phyloP scores from a whole-genome alignment of 2,329 filamentous ascomycete species.

The Exophiala spinifera region DNA sequence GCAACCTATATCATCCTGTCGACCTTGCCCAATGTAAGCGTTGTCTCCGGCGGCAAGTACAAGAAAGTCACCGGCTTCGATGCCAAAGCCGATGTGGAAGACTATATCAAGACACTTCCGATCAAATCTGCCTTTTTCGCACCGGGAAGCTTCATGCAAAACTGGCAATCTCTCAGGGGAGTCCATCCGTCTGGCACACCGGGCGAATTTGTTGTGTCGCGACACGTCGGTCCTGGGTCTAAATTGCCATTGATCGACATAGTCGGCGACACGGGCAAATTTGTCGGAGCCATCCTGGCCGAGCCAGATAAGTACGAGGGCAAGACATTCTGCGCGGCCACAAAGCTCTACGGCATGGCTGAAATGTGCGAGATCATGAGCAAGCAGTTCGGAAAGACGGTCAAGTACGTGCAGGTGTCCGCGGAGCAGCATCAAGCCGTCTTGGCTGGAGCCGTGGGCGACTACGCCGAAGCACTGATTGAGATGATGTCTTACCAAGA shows the following conservation, averaged over 20 bases:
- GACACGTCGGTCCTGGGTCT: conserved; percentile 23
- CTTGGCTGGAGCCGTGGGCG: conserved; percentile 30
- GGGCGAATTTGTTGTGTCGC: conserved; percentile 32
- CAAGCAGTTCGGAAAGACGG: conserved; percentile 38
- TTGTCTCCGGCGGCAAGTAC: conserved; percentile 36
- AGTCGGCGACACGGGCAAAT: conserved; percentile 38
- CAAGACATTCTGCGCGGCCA: conserved; percentile 37
- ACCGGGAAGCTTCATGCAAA: conserved; percentile 57
- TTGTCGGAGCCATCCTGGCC: conserved; percentile 38
- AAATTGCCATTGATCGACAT: conserved; percentile 37
- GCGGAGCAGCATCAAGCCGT: conserved; percentile 29
- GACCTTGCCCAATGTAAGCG: conserved; percentile 22
- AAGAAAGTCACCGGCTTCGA: conserved; percentile 51
- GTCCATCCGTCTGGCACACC: conserved; percentile 7
- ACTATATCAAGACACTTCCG: conserved; percentile 50
- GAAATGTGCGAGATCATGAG: conserved; percentile 36
- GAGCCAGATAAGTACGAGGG: conserved; percentile 38
- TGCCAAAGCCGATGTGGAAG: conserved; percentile 53
- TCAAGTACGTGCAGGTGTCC: conserved; percentile 33
- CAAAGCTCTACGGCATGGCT: conserved; percentile 32
- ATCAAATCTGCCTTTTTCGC: conserved; percentile 54
- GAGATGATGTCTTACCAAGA: conserved; percentile 14
- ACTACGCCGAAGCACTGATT: conserved; percentile 24
- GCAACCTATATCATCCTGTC: conserved; percentile 36
- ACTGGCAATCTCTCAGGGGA: conserved; percentile 34